Evolutionary conservation across 352 stramenopile species (phyloP), one percentile per base, ranked within the genome.

Genomic region (Thalassiosira livingstoniorum): DNA sequence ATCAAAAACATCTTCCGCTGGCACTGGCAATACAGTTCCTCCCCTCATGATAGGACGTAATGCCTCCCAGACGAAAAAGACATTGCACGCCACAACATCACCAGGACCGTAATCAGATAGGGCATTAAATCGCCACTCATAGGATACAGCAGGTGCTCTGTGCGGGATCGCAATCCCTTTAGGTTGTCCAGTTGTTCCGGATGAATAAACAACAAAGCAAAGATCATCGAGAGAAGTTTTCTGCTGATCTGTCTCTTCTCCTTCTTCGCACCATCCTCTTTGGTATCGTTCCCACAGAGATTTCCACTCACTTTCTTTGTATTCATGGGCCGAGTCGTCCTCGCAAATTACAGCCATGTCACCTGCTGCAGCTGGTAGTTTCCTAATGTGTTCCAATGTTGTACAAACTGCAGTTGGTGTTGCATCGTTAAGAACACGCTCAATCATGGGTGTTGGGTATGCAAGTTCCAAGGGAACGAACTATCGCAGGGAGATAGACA

Each of bases 41-140:
- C 97, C 97, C 37, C 94, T 90, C 37, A 98, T 92, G 74, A 98
- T 90, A 31, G 96, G 95, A 4, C 96, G 93, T 15, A 98, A 83
- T 55, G 97, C 82, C 71, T 98, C 96, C 96, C 96, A 98, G 1
- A 98, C 95, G 73, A 98, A 98, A 80, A 98, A 98, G 23, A 98
- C 95, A 75, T 97, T 96, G 58, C 93, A 97, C 29, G 95, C 96
- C 61, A 97, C 95, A n/a, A 90, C 66, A 83, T 95, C 91, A 11
- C 80, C 80, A 21, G 71, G 43, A 21, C 34, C 89, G 34, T 97
- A 93, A 43, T 96, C 88, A 45, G 91, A 86, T 29, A 92, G 83
- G 15, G 91, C 95, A 60, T 95, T 88, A n/a, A 89, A 90, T 13
- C 95, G 95, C 91, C 96, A 97, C 62, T 96, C 66, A 83, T 98